Evolutionary conservation across 495 filamentous ascomycete genomes (phyloP).

Genomic region (Penicillium desertorum): DNA sequence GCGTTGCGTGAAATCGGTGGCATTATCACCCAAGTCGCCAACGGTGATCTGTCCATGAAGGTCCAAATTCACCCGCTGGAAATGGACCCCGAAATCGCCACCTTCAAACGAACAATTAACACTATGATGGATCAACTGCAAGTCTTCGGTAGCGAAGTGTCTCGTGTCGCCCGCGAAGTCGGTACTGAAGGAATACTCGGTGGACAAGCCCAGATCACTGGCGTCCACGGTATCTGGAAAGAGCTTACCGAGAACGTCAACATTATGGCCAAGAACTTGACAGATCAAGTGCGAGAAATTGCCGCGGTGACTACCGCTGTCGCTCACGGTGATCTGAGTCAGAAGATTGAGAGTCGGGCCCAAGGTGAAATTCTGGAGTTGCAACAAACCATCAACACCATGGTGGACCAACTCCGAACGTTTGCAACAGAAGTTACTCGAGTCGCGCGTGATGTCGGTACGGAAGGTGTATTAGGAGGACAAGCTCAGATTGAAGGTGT

Average conservation of each 20-base stretch:
- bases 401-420: conserved; percentile 96
- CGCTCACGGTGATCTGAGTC: conserved; percentile 91
- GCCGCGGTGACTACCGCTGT: conserved; percentile 95
- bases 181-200: conserved; percentile 97
- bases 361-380: conserved; percentile 94
- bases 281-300: conserved; percentile 91
- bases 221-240: conserved; percentile 97
- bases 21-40: conserved; percentile 93
- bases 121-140: conserved; percentile 99
- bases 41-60: conserved; percentile 96
- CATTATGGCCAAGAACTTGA: conserved; percentile 90
- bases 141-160: conserved; percentile 96
- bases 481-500: conserved; percentile 93
- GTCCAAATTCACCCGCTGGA: conserved; percentile 94
- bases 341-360: conserved; percentile 93
- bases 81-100: conserved; percentile 99
- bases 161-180: conserved; percentile 92
- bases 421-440: conserved; percentile 97
- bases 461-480: conserved; percentile 93
- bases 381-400: conserved; percentile 97
- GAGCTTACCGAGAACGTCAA: conserved; percentile 98
- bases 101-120: conserved; percentile 95
- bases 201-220: conserved; percentile 90
- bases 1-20: conserved; percentile 94
- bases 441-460: conserved; percentile 95